These are phyloP conservation scores for Ogataea neopini DNA, from an alignment of 805 yeast genomes.

Conservation along the genomic window DNA sequence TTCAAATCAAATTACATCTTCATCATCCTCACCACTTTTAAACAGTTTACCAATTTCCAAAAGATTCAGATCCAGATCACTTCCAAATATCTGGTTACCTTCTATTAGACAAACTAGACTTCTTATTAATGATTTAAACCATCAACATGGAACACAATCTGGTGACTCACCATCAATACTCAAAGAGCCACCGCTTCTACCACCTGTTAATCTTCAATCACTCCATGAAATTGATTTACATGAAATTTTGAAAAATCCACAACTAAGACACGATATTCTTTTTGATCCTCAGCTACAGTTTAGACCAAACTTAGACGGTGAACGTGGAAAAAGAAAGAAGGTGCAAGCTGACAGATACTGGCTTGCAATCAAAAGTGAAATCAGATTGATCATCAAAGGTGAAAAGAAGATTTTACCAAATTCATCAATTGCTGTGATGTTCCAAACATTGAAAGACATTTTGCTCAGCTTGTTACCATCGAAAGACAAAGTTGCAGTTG, in stretches of 20 bases:
- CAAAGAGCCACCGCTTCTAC: slow-evolving; percentile 38
- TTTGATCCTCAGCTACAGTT: slow-evolving; percentile 92
- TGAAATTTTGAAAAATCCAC: slow-evolving; percentile 89
- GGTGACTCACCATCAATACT: slow-evolving; percentile 5
- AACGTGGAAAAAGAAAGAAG: slow-evolving; percentile 79
- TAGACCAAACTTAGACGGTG: slow-evolving; percentile 89
- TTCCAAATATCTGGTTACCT: slow-evolving; percentile 37
- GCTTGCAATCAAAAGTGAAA: slow-evolving; percentile 72
- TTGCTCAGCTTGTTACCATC: slow-evolving; percentile 73
- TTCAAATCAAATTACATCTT: slow-evolving; percentile 6
- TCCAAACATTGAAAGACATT: slow-evolving; percentile 77
- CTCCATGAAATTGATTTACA: slow-evolving; percentile 84
- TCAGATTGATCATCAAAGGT: slow-evolving; percentile 39
- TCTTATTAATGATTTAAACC: slow-evolving; percentile 21
- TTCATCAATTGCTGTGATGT: slow-evolving; percentile 59
- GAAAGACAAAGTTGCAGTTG: slow-evolving; percentile 66
- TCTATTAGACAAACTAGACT: slow-evolving; percentile 24
- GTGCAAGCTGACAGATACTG: slow-evolving; percentile 79
- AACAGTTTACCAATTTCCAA: slow-evolving; percentile 24
- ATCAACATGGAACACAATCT: slow-evolving; percentile 8
- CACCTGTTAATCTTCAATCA: slow-evolving; percentile 82
- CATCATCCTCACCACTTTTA: slow-evolving; percentile 8
- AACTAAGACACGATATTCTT: slow-evolving; percentile 86
- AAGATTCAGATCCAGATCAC: slow-evolving; percentile 36
- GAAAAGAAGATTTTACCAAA: slow-evolving; percentile 17